These are phyloP conservation scores for Leptomonas seymouri DNA, from an alignment of 208 protist species.

Conservation along the genomic window DNA sequence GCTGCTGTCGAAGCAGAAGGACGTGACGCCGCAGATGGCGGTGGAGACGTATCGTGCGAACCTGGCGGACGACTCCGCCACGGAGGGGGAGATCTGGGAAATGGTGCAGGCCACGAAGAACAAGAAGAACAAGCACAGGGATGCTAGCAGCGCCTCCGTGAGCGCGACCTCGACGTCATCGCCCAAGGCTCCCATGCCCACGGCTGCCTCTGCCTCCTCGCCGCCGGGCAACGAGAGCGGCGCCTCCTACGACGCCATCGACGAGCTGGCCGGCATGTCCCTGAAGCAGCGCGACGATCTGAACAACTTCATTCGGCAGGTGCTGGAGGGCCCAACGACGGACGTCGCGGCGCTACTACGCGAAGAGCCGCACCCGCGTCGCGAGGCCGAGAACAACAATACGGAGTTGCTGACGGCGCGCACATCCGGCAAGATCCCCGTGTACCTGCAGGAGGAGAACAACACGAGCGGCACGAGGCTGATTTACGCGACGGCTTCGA, in stretches of 20 bases:
- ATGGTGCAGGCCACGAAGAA: conserved; percentile 47
- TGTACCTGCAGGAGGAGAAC: conserved; percentile 80
- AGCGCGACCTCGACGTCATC: not conserved
- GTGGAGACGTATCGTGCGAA: conserved; percentile 75
- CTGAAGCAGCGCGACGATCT: conserved; percentile 65
- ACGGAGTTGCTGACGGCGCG: conserved; percentile 39
- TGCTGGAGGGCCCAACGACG: conserved; percentile 57
- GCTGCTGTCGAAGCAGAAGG: conserved; percentile 68
- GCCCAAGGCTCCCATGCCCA: not conserved
- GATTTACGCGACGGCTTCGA: conserved; percentile 63
- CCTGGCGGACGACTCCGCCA: conserved; percentile 45
- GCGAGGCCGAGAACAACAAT: conserved; percentile 45
- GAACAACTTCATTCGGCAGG: conserved; percentile 79
- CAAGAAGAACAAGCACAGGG: conserved; percentile 28
- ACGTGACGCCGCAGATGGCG: conserved; percentile 48
- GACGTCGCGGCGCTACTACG: conserved; percentile 46
- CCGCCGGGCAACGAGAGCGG: not conserved
- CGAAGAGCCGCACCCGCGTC: conserved; percentile 33
- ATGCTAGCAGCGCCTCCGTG: conserved; percentile 12
- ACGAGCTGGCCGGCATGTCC: conserved; percentile 62
- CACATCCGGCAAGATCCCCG: conserved; percentile 64
- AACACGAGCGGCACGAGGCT: conserved; percentile 57
- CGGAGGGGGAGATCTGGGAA: conserved; percentile 62
- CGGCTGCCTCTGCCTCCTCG: conserved; percentile 2
- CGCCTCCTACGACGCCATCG: conserved; percentile 34